phyloP scores from a whole-genome alignment of 116 monocot species.

The Dioscorea cayenensis region DNA sequence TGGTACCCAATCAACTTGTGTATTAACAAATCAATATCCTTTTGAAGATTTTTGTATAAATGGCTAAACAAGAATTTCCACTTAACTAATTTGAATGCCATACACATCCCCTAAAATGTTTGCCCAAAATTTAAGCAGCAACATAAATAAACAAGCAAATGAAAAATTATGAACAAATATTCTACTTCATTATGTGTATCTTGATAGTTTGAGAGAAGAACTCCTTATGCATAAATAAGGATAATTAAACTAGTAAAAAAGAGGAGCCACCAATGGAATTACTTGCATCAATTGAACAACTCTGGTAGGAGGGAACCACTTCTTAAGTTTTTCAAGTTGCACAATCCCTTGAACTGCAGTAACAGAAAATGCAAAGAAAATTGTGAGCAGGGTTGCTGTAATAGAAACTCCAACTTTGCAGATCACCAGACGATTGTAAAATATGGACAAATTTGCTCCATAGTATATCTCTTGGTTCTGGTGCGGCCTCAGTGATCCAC shows the following conservation, averaged over 20 bases:
- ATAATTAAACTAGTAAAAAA: not conserved
- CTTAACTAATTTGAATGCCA: too few relatives aligned
- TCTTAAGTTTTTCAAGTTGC: slow-evolving; percentile 55
- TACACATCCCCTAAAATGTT: too few relatives aligned
- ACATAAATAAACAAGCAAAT: too few relatives aligned
- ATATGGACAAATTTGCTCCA: slow-evolving; percentile 67
- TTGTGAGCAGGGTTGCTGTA: slow-evolving; percentile 42
- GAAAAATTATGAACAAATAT: too few relatives aligned
- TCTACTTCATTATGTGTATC: too few relatives aligned
- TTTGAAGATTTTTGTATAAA: too few relatives aligned
- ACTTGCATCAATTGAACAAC: slow-evolving; percentile 64
- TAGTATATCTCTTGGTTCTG: slow-evolving; percentile 53
- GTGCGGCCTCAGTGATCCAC: slow-evolving; percentile 59
- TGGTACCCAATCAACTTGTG: too few relatives aligned
- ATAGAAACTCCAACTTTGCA: slow-evolving; percentile 38
- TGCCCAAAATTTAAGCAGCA: too few relatives aligned
- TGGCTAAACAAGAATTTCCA: too few relatives aligned
- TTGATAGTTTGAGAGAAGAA: too few relatives aligned
- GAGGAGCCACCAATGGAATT: not conserved
- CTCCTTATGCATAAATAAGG: too few relatives aligned
- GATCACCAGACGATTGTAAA: slow-evolving; percentile 30
- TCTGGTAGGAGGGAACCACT: slow-evolving; percentile 69
- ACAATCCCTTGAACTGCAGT: slow-evolving; percentile 76
- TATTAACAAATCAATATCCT: too few relatives aligned
- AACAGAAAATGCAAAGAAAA: slow-evolving; percentile 69